These are phyloP conservation scores for Starmerella floris DNA, from an alignment of 805 yeast genomes.

Conservation along the genomic window DNA sequence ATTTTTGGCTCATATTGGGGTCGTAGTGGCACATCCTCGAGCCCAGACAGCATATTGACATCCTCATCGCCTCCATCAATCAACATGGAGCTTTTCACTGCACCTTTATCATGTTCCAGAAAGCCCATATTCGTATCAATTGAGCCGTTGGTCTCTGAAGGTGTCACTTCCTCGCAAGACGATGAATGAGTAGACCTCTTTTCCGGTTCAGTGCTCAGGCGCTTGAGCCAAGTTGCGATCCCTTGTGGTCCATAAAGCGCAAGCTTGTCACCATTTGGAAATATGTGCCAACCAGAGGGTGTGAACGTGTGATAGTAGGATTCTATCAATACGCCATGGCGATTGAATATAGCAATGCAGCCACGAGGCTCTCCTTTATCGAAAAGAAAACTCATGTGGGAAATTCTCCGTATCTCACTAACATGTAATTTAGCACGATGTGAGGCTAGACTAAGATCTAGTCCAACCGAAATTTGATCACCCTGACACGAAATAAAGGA, in stretches of 20 bases:
- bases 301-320: neutral
- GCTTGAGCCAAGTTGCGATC: neutral
- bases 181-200: no score
- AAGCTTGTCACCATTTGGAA: neutral
- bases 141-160: no score
- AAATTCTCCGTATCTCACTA: neutral
- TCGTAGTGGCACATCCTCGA: no score
- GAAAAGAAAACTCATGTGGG: neutral
- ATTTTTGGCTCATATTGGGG: no score
- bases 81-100: no score
- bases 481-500: neutral
- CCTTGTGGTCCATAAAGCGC: neutral
- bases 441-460: neutral
- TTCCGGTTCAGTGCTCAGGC: no score
- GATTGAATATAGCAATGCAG: neutral
- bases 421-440: neutral
- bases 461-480: neutral
- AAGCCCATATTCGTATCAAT: no score
- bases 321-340: neutral
- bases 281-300: conserved; percentile 3
- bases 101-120: no score
- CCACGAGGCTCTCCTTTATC: neutral
- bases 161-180: no score
- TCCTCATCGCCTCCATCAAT: no score
- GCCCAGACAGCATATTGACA: no score